Conservation (phyloP, 495 filamentous ascomycete species). For the Podospora sp. region DNA sequence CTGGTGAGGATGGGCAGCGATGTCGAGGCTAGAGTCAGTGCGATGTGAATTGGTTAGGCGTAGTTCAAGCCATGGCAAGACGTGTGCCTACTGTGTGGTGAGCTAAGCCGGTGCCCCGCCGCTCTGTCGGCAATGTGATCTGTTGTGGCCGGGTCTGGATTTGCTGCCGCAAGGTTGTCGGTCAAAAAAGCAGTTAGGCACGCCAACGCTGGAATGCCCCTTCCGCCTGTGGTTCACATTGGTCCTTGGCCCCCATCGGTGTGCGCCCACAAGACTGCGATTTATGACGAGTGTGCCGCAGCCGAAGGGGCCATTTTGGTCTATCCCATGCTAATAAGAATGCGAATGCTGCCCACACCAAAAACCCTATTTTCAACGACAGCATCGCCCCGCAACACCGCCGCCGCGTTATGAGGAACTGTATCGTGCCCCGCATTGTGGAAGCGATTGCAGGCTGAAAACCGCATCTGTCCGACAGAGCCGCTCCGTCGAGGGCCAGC, state of each 20-base stretch:
- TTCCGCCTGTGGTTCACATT: neutral
- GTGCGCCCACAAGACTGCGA: neutral
- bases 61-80: slow-evolving; percentile 1
- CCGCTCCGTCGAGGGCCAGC: neutral
- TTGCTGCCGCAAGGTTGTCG: slow-evolving; percentile 15
- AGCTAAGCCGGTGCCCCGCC: slow-evolving; percentile 12
- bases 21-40: too few species aligned
- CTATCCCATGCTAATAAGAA: neutral
- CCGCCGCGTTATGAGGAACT: neutral
- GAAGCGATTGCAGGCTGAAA: neutral
- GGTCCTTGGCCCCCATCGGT: neutral
- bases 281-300: neutral
- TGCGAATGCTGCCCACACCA: neutral
- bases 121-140: slow-evolving; percentile 20
- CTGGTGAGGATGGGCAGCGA: too few species aligned
- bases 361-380: neutral
- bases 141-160: slow-evolving; percentile 22
- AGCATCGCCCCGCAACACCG: neutral
- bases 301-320: neutral
- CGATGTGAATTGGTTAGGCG: slow-evolving; percentile 6
- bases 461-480: neutral
- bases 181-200: slow-evolving; percentile 15
- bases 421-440: neutral
- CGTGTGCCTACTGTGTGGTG: slow-evolving; percentile 7
- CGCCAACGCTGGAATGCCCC: neutral